A percentile compares a stretch with the other conserved stretches of the same genome.
Conservation (phyloP, 2,329 filamentous ascomycete species). For the Cercospora sp. region DNA sequence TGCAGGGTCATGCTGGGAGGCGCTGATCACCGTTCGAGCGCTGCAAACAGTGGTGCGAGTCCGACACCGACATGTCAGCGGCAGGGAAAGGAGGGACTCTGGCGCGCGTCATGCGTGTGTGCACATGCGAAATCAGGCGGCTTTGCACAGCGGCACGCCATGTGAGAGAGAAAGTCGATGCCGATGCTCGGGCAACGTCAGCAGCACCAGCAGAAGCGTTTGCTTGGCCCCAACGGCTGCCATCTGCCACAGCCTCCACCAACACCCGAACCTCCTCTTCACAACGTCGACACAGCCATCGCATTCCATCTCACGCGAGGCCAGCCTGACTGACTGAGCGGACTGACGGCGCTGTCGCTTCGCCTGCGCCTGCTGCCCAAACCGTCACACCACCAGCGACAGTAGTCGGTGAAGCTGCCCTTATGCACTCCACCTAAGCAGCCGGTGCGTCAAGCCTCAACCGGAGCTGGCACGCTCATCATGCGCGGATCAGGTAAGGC, state of each 20-base stretch:
- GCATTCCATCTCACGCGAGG: background rate
- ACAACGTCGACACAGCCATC: background rate
- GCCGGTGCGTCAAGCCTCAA: background rate
- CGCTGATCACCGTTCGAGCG: background rate
- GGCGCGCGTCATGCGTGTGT: too few species aligned
- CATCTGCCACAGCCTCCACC: background rate
- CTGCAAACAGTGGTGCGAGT: background rate
- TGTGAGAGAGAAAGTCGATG: background rate
- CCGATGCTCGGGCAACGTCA: background rate
- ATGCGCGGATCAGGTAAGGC: background rate
- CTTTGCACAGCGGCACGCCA: background rate
- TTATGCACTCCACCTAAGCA: background rate
- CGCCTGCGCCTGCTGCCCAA: background rate
- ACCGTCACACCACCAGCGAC: background rate
- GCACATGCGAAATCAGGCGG: background rate
- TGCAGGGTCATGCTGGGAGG: background rate
- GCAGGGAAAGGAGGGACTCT: too few species aligned
- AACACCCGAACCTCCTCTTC: background rate
- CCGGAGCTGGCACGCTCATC: background rate
- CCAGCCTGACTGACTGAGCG: background rate
- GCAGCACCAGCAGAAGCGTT: background rate
- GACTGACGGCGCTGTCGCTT: too few species aligned
- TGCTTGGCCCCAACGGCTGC: background rate
- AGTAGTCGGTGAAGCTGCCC: background rate
- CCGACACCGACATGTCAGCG: background rate